These are phyloP conservation scores for Alectoria sarmentosa DNA, from an alignment of 495 filamentous ascomycete genomes.

Conservation along the genomic window DNA sequence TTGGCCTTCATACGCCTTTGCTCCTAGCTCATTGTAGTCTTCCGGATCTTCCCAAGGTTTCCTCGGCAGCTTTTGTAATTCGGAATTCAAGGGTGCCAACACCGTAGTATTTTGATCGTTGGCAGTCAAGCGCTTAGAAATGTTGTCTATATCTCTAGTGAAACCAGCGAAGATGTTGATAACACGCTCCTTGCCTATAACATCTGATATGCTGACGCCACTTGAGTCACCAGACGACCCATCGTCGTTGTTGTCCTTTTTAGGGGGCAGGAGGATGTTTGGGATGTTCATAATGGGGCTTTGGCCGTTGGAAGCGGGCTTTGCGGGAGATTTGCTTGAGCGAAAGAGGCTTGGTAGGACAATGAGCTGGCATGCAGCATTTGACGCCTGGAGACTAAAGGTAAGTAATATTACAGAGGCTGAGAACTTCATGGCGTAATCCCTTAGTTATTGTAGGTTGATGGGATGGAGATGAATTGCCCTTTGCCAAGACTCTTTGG, in stretches of 20 bases:
- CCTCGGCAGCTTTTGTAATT: conserved; percentile 66
- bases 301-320: conserved; percentile 11
- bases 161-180: conserved; percentile 89
- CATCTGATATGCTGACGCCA: conserved; percentile 66
- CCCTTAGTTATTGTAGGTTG: neutral
- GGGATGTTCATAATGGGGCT: conserved; percentile 26
- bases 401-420: neutral
- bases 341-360: conserved; percentile 17
- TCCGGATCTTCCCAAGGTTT: conserved; percentile 92
- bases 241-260: conserved; percentile 28
- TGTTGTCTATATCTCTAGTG: conserved; percentile 68
- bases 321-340: neutral
- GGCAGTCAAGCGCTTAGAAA: conserved; percentile 66
- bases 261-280: conserved; percentile 34
- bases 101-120: conserved; percentile 71
- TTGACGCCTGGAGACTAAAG: neutral
- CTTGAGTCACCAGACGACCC: conserved; percentile 26
- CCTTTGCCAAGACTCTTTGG: too few species aligned
- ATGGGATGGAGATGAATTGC: neutral
- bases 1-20: conserved; percentile 71
- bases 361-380: neutral
- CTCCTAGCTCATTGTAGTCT: conserved; percentile 68
- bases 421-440: neutral
- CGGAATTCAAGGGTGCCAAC: conserved; percentile 78
- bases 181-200: conserved; percentile 69